phyloP scores from a whole-genome alignment of 805 yeast genomes.

The Maudiozyma bulderi region DNA sequence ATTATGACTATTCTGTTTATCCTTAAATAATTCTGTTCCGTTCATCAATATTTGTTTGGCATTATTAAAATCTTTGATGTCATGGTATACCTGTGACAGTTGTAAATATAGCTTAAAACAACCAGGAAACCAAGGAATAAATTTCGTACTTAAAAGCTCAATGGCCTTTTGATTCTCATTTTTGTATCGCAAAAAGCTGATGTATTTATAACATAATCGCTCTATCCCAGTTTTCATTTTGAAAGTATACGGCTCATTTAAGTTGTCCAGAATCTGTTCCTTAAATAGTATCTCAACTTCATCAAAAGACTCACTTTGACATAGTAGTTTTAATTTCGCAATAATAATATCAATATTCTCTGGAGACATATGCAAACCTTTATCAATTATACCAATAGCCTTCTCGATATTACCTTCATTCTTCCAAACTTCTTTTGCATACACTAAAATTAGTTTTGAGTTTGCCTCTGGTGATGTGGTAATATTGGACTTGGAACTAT shows the following conservation, averaged over 20 bases:
- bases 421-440: slow-evolving; percentile 61
- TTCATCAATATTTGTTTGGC: slow-evolving; percentile 40
- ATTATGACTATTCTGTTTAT: slow-evolving; percentile 9
- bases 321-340: slow-evolving; percentile 61
- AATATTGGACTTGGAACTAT: neutral
- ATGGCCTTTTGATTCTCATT: slow-evolving; percentile 32
- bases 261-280: slow-evolving; percentile 32
- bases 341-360: slow-evolving; percentile 51
- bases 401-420: slow-evolving; percentile 36
- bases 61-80: slow-evolving; percentile 22
- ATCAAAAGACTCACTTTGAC: slow-evolving; percentile 30
- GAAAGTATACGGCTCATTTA: slow-evolving; percentile 23
- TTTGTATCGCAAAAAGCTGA: slow-evolving; percentile 39
- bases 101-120: slow-evolving; percentile 51
- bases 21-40: slow-evolving; percentile 38
- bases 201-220: slow-evolving; percentile 53
- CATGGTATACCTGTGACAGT: slow-evolving; percentile 44
- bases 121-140: slow-evolving; percentile 39
- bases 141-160: slow-evolving; percentile 33
- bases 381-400: slow-evolving; percentile 45
- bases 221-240: slow-evolving; percentile 17
- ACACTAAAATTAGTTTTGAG: slow-evolving; percentile 52
- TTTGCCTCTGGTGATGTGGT: slow-evolving; percentile 34
- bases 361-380: slow-evolving; percentile 38
- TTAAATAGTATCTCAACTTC: slow-evolving; percentile 28